These are phyloP conservation scores for Acorus calamus DNA, from an alignment of 106 monocot genomes.

Conservation along the genomic window DNA sequence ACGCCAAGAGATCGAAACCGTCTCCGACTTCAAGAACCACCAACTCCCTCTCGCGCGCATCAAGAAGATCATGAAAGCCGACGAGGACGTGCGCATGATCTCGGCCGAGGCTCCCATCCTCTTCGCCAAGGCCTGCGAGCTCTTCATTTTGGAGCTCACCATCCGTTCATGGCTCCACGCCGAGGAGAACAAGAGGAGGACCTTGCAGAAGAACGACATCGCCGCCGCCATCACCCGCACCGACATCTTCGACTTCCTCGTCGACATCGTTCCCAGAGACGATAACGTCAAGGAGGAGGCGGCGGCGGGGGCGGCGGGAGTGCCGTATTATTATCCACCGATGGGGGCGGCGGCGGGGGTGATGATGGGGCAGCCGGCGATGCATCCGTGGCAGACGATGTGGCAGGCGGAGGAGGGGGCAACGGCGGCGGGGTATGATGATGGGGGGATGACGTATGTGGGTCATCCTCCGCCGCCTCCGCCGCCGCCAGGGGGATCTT, in stretches of 20 bases:
- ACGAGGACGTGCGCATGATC: constrained; percentile 38
- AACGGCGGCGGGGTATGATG: neutral
- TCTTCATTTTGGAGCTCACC: constrained; percentile 84
- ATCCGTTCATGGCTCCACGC: constrained; percentile 82
- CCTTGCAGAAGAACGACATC: constrained; percentile 74
- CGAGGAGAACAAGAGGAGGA: constrained; percentile 77
- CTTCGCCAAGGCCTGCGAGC: constrained; percentile 81
- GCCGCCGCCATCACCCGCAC: constrained; percentile 65
- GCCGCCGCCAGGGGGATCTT: neutral
- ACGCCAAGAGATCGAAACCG: constrained; percentile 57
- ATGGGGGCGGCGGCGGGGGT: constrained; percentile 12
- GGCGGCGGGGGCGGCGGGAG: constrained; percentile 14
- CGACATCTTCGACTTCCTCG: constrained; percentile 57
- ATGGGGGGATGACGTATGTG: constrained; percentile 14
- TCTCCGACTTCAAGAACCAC: constrained; percentile 81
- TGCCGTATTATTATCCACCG: constrained; percentile 51
- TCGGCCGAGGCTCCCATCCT: constrained; percentile 75
- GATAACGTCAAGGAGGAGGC: constrained; percentile 41
- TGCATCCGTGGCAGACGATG: constrained; percentile 29
- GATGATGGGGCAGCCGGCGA: constrained; percentile 33
- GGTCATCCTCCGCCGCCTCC: constrained; percentile 17
- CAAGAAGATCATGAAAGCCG: too few species aligned
- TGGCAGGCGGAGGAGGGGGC: constrained; percentile 35
- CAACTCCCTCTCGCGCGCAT: constrained; percentile 75
- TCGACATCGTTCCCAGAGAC: constrained; percentile 49